Percentiles rank a stretch among this genome's conserved stretches.
Conservation (phyloP, 2,329 filamentous ascomycete species). For the Aspergillaceae sp. region DNA sequence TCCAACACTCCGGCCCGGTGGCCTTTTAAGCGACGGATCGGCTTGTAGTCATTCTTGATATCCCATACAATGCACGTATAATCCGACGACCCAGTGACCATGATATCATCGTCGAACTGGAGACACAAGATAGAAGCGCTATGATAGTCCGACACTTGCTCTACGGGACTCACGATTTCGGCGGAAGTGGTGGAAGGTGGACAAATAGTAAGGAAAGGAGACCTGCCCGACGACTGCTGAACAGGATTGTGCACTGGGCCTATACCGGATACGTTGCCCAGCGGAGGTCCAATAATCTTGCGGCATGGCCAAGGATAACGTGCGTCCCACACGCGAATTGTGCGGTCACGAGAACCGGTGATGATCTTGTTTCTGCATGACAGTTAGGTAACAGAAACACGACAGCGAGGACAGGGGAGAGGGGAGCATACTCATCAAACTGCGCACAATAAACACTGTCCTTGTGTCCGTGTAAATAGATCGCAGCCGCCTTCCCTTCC, state of each 20-base stretch:
- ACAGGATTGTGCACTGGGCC: conserved; percentile 42
- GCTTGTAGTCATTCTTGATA: conserved; percentile 66
- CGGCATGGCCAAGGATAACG: conserved; percentile 70
- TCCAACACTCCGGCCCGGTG: conserved; percentile 88
- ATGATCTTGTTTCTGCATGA: conserved; percentile 76
- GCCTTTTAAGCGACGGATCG: conserved; percentile 65
- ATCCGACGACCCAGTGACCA: conserved; percentile 93
- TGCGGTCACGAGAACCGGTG: conserved; percentile 89
- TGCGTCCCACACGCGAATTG: conserved; percentile 93
- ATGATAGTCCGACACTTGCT: conserved; percentile 54
- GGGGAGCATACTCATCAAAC: conserved; percentile 72
- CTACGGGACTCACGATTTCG: conserved; percentile 39
- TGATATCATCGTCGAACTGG: conserved; percentile 84
- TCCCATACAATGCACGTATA: conserved; percentile 86
- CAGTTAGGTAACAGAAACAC: conserved; percentile 25
- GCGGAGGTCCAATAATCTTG: conserved; percentile 73
- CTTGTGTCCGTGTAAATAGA: conserved; percentile 86
- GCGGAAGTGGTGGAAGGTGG: conserved; percentile 44
- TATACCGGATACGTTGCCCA: conserved; percentile 36
- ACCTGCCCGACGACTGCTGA: conserved; percentile 30
- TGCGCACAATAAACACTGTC: conserved; percentile 98
- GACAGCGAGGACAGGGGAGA: background rate
- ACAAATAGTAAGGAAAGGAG: conserved; percentile 42
- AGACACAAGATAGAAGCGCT: conserved; percentile 89
- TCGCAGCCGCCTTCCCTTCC: conserved; percentile 64